Conservation (phyloP, 169 alveolate genomes). For the Plasmodium vinckei region DNA sequence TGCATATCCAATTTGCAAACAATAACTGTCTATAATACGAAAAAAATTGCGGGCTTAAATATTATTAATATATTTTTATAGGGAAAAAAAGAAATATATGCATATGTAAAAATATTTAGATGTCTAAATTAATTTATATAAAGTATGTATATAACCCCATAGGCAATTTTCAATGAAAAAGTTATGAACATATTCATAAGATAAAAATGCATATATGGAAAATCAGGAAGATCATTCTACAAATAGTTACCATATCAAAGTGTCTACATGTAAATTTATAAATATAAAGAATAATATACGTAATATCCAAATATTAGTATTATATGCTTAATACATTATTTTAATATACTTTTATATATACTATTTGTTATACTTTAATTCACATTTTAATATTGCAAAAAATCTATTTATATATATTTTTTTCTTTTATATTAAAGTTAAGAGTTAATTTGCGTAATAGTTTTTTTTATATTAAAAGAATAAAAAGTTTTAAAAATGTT, state of each 20-base stretch:
- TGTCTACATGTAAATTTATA: too few species aligned
- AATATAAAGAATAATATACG: too few species aligned
- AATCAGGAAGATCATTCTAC: slow-evolving; percentile 1
- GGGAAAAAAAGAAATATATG: neutral
- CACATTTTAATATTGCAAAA: too few species aligned
- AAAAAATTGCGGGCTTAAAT: neutral
- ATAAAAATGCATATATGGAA: neutral
- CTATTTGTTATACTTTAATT: too few species aligned
- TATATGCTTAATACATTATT: too few species aligned
- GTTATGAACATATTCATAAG: slow-evolving; percentile 4
- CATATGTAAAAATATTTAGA: neutral
- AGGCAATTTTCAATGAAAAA: slow-evolving; percentile 27
- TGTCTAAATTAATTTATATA: neutral
- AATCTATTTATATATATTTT: too few species aligned
- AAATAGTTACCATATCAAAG: neutral
- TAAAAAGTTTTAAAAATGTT: too few species aligned
- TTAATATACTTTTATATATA: too few species aligned
- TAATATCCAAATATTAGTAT: too few species aligned
- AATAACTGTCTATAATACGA: neutral
- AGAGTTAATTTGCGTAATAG: too few species aligned
- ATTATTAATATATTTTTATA: neutral
- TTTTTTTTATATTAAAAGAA: too few species aligned
- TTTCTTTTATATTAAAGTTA: too few species aligned
- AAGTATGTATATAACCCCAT: neutral
- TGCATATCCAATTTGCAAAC: neutral